A percentile compares a stretch with the other conserved stretches of the same genome.
Evolutionary conservation across 78 protist genomes (phyloP).

Genomic region (Chrysochromulina tobinii): DNA sequence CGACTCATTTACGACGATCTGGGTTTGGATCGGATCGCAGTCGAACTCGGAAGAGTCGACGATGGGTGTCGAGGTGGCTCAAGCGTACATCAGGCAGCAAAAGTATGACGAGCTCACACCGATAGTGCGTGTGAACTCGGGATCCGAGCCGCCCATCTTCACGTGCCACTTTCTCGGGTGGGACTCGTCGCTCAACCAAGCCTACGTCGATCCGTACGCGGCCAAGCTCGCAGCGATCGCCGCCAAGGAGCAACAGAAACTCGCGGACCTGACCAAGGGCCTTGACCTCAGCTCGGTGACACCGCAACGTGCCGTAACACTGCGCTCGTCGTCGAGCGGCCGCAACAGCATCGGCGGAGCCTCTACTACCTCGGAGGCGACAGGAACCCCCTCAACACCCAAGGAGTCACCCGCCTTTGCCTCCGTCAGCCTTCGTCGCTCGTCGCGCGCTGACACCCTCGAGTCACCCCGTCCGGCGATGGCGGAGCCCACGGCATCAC

Average conservation of each 20-base stretch:
- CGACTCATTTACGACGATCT: conserved; percentile 49
- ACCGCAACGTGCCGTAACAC: too few relatives aligned
- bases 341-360: too few relatives aligned
- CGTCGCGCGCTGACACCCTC: too few relatives aligned
- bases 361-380: too few relatives aligned
- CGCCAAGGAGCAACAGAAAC: not conserved
- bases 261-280: too few relatives aligned
- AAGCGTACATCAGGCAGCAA: not conserved
- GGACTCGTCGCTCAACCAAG: not conserved
- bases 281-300: too few relatives aligned
- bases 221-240: conserved; percentile 19
- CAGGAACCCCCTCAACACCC: too few relatives aligned
- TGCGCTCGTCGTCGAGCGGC: too few relatives aligned
- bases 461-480: too few relatives aligned
- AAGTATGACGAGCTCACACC: conserved; percentile 4
- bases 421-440: too few relatives aligned
- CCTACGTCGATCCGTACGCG: conserved; percentile 39
- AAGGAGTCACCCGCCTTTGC: too few relatives aligned
- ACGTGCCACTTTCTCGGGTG: conserved; percentile 67
- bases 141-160: conserved; percentile 63
- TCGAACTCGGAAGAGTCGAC: conserved; percentile 36
- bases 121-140: conserved; percentile 22
- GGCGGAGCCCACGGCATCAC: too few relatives aligned
- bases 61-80: conserved; percentile 6
- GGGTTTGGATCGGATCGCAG: conserved; percentile 70